Conservation (phyloP, 1,139 yeast genomes). For the Protomyces inundatus region DNA sequence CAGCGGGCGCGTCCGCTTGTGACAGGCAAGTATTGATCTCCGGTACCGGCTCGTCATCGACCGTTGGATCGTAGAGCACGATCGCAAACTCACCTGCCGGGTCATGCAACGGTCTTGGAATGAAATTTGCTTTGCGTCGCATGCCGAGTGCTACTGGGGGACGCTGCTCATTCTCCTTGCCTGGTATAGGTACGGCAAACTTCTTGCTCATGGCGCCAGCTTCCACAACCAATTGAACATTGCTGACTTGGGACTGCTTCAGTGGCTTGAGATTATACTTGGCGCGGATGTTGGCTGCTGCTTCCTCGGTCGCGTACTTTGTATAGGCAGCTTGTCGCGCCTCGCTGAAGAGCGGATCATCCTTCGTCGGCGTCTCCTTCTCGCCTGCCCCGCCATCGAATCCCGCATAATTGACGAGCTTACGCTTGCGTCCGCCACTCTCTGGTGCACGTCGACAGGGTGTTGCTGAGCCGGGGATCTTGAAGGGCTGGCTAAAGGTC, state of each 20-base stretch:
- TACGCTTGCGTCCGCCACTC: slow-evolving; percentile 29
- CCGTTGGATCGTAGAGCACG: slow-evolving; percentile 90
- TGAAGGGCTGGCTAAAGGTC: slow-evolving; percentile 16
- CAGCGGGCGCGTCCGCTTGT: slow-evolving; percentile 10
- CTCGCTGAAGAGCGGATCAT: slow-evolving; percentile 2
- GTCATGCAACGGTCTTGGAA: slow-evolving; percentile 88
- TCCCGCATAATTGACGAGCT: slow-evolving; percentile 29
- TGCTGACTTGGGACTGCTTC: slow-evolving; percentile 1
- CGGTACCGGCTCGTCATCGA: slow-evolving; percentile 46
- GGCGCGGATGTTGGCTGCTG: slow-evolving; percentile 23
- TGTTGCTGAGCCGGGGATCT: slow-evolving; percentile 16
- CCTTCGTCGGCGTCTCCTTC: slow-evolving; percentile 1
- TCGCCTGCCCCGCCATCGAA: slow-evolving; percentile 24
- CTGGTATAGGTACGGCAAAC: slow-evolving; percentile 13
- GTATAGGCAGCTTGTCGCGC: slow-evolving; percentile 19
- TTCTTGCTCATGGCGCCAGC: slow-evolving; percentile 11
- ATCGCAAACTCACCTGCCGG: slow-evolving; percentile 92
- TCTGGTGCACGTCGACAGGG: slow-evolving; percentile 19
- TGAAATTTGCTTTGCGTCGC: slow-evolving; percentile 58
- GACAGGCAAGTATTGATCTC: slow-evolving; percentile 16
- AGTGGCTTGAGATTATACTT: slow-evolving; percentile 21
- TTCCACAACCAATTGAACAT: neutral
- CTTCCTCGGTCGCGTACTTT: slow-evolving; percentile 16
- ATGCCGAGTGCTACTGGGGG: slow-evolving; percentile 77
- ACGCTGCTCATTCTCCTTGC: slow-evolving; percentile 18